Base-by-base conservation (phyloP, 768 basidiomycete species). In the Gelatoporia subvermispora region DNA sequence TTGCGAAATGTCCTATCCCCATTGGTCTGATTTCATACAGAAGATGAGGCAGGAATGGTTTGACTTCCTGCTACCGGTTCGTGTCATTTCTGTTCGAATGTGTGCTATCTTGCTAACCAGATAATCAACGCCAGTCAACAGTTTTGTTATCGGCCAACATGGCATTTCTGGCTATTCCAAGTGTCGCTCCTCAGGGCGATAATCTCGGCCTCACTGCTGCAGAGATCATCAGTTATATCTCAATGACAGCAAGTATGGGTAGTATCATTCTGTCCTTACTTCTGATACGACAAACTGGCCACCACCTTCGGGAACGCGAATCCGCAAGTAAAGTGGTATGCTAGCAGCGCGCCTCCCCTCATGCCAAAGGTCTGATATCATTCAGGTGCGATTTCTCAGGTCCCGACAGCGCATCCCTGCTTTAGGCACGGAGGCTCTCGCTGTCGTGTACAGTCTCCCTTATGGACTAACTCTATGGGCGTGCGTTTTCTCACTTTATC, bases 401-500 rank as follows among this genome's bases (percentile, higher is more conserved):
- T 54, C 61, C 35, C 57, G 54, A 21, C 58, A 67, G 2, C n/a
- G n/a, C n/a, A n/a, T n/a, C 3, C 24, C 54, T 8, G 58, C 44
- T 1, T 64, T 71, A 28, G 76, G 80, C 1, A 61, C 78, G 1
- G 77, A 81, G 55, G 72, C 60, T 1, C 67, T 81, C 4, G 76
- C 78, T 16, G 65, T 81, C 16, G 53, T 79, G 46, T 79, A 79
- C 49, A 75, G 76, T 49, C 53, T 82, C 8, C 81, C 81, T 0
- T 76, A 78, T 47, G 75, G 77, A 1, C 63, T 81, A 17, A 65
- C 82, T 37, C 72, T 82, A 67, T 82, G 79, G 79, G 74, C 72
- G 81, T 80, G 55, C 63, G 79, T 71, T 4, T 10, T 38, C 23
- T 11, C 38, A 13, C 20, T 17, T 22, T 25, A 16, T 7, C 28